Evolutionary conservation across 768 basidiomycete species (phyloP), one percentile per base, ranked within the genome.

Genomic region (Mycena rosella): DNA sequence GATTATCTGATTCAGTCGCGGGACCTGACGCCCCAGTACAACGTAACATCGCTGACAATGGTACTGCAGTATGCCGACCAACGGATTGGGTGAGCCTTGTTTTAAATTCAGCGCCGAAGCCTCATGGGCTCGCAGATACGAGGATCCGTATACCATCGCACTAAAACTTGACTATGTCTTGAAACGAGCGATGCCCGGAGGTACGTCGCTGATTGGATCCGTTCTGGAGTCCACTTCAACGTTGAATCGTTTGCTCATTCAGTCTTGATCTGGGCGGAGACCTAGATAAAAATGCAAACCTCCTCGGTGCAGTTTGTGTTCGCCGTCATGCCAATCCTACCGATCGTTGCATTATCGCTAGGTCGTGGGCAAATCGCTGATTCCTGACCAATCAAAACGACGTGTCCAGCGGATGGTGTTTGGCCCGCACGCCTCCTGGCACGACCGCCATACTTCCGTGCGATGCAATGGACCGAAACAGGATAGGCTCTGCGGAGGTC

Each of bases 181-280:
- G 38, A 55, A 55, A 40, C 29, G 62, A 20, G n/a, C 29, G 40
- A 63, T 63, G 62, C 62, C 62, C 14, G 62, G 62, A 42, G 54
- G 54, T 55, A 42, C 10, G 54, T 17, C 17, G 15, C 15, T 38
- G 6, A 17, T 40, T 4, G 27, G 14, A 55, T 55, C 9, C 54
- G 22, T 40, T 40, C 22, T 40, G 15, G 20, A 42, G 17, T 26
- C 24, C 24, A 44, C 24, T 11, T 10, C 18, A 56, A 40, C 9
- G 18, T 18, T 22, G n/a, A n/a, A n/a, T n/a, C n/a, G n/a, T n/a
- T n/a, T n/a, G 20, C 18, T 13, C 55, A 17, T 56, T 30, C 18
- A 32, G 52, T 64, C 27, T 45, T 55, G 54, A 64, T 64, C 30
- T 64, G 62, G 62, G 62, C 62, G 8, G 62, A 11, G 62, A 64